Evolutionary conservation across 148 eudicot genomes (phyloP), one percentile per base, ranked within the genome.

Genomic region (Oxyria digyna): DNA sequence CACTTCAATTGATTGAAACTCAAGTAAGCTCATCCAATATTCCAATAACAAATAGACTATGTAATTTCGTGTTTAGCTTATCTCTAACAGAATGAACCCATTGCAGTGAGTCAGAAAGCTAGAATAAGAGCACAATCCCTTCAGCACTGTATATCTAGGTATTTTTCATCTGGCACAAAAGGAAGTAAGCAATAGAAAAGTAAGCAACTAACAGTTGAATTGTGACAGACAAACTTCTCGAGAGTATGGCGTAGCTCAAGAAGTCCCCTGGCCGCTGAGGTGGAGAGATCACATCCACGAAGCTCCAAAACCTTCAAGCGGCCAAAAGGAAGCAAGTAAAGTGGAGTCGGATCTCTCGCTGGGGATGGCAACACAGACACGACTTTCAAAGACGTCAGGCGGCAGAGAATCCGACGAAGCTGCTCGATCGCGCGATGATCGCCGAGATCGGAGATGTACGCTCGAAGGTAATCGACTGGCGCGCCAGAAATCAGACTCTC

Each of bases 371-470:
- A 71, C 65, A 83, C 86, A 7, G 94, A 85, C 0, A 89, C 96
- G 3, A 93, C 80, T 77, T 88, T 84, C 50, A 93, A 70, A 43
- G 85, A 80, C 21, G 91, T 82, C 38, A 93, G 73, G 3, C 90
- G 84, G 8, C 98, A 75, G 1, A 93, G 72, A 67, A 89, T 89
- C 76, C 89, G 72, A 14, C 98, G 77, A 20, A 93, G 80, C 77
- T 87, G 95, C 78, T 93, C 95, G 2, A 93, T 79, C 27, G 98
- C 98, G 1, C 96, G 83, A 68, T 93, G 96, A 68, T 93, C 98
- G 0, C 96, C 98, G 63, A 93, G 85, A 74, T 93, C 96, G 3
- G 89, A 89, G 2, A 93, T 85, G 63, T 93, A 93, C 7, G 98
- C 95, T 5, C 98, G 88, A 29, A 93, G 83, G 57, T 93, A 89